Evolutionary conservation across 768 basidiomycete species (phyloP).

Genomic region (Clavaria fumosa): DNA sequence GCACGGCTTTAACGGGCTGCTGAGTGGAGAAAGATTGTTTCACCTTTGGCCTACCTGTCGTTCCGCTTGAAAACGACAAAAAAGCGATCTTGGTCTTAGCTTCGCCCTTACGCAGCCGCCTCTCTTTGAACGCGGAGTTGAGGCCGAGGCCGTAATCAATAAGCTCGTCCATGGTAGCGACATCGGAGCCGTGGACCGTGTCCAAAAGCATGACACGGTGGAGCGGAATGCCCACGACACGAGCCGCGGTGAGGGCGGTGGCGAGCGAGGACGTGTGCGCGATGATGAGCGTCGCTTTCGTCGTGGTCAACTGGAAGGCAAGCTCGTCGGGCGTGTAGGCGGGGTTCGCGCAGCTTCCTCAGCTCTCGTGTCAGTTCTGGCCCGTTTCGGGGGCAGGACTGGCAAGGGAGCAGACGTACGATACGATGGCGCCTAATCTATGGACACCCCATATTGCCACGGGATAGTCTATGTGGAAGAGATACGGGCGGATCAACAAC

Average conservation of each 20-base stretch:
- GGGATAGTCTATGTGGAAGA: constrained; percentile 29
- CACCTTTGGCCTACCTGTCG: constrained; percentile 63
- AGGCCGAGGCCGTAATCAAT: constrained; percentile 31
- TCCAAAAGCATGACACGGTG: constrained; percentile 33
- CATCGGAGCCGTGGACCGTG: background rate
- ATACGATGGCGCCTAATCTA: constrained; percentile 14
- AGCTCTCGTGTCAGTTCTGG: too few species aligned
- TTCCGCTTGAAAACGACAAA: constrained; percentile 57
- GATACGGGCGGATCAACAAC: too few species aligned
- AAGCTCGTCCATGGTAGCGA: constrained; percentile 24
- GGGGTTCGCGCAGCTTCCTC: constrained; percentile 8
- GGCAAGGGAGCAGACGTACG: constrained; percentile 12
- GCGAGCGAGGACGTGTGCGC: constrained; percentile 29
- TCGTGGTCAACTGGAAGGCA: constrained; percentile 8
- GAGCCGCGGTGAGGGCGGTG: constrained; percentile 29
- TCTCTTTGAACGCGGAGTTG: constrained; percentile 30
- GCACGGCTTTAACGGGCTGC: background rate
- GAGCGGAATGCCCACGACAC: constrained; percentile 20
- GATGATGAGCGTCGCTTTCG: constrained; percentile 30
- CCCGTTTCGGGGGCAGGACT: constrained; percentile 31
- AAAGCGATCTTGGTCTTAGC: constrained; percentile 57
- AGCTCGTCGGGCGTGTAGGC: constrained; percentile 9
- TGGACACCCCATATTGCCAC: constrained; percentile 30
- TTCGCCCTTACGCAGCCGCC: constrained; percentile 38
- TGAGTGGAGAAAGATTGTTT: too few species aligned